Evolutionary conservation across 345 rosid species (phyloP).

Genomic region (Jatropha curcas): DNA sequence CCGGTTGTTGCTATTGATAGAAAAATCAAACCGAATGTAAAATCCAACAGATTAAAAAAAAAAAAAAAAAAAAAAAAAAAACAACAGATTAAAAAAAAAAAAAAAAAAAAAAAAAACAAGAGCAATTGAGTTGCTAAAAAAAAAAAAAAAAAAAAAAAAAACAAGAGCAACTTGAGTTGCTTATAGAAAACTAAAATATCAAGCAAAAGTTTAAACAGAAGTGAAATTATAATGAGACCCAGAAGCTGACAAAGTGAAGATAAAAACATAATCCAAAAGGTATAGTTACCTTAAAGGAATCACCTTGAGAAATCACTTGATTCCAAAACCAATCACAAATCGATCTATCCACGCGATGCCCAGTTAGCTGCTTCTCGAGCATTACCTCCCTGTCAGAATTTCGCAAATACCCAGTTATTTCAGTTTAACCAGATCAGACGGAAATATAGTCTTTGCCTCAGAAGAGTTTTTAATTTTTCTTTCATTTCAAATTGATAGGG

Average conservation of each 20-base stretch:
- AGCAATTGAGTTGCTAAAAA: neutral
- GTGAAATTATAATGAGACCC: conserved; percentile 13
- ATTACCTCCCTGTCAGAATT: conserved; percentile 69
- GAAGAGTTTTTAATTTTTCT: neutral
- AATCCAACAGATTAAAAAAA: neutral
- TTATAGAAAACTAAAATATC: too few relatives aligned
- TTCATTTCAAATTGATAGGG: conserved; percentile 10
- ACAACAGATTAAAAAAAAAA: neutral
- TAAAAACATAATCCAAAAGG: neutral
- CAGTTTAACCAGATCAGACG: conserved; percentile 10
- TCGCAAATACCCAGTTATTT: conserved; percentile 2
- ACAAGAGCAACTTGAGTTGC: neutral
- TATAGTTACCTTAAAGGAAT: conserved; percentile 65
- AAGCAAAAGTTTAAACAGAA: neutral
- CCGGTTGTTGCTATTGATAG: conserved; percentile 55
- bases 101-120: neutral
- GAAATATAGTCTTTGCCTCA: neutral
- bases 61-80: neutral
- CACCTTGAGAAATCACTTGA: conserved; percentile 63
- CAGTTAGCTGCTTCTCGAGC: conserved; percentile 96
- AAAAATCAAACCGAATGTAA: neutral
- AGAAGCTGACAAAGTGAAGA: neutral
- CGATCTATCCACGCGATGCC: conserved; percentile 90
- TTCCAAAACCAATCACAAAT: conserved; percentile 98
- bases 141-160: neutral